A percentile compares a stretch with the other conserved stretches of the same genome.
These are phyloP conservation scores for Hymenoscyphus fraxineus DNA, from an alignment of 2,329 filamentous ascomycete genomes.

Conservation along the genomic window DNA sequence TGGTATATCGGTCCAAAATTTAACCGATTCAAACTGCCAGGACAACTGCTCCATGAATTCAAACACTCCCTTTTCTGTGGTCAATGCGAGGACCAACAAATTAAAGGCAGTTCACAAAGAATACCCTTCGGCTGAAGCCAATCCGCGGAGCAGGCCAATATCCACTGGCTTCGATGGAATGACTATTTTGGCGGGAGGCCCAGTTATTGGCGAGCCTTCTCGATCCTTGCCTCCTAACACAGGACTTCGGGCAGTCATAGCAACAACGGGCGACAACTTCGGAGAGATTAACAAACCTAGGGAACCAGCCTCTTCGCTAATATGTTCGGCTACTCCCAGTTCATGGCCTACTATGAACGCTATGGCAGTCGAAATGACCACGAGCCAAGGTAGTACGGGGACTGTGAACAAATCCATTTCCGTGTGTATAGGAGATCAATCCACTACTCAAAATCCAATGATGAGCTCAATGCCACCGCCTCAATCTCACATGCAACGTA, in stretches of 20 bases:
- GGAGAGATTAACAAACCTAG: background rate
- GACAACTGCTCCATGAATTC: background rate
- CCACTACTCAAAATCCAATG: background rate
- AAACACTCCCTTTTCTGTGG: background rate
- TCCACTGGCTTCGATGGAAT: background rate
- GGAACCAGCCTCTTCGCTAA: background rate
- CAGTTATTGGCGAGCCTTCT: background rate
- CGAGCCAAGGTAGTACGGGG: background rate
- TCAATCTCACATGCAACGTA: background rate
- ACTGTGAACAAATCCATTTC: background rate
- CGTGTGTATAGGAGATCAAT: background rate
- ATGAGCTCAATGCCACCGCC: background rate
- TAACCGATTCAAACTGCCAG: background rate
- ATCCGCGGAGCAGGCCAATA: background rate
- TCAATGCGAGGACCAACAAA: background rate
- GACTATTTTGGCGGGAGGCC: background rate
- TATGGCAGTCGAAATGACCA: background rate
- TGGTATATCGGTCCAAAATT: slow-evolving; percentile 5
- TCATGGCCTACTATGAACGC: background rate
- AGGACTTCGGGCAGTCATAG: background rate
- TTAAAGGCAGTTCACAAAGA: background rate
- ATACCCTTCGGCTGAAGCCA: background rate
- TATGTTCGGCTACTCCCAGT: background rate
- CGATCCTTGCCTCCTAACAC: background rate
- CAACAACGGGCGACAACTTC: background rate